Evolutionary conservation across 352 stramenopile genomes (phyloP).

Genomic region (Lagenidium giganteum): DNA sequence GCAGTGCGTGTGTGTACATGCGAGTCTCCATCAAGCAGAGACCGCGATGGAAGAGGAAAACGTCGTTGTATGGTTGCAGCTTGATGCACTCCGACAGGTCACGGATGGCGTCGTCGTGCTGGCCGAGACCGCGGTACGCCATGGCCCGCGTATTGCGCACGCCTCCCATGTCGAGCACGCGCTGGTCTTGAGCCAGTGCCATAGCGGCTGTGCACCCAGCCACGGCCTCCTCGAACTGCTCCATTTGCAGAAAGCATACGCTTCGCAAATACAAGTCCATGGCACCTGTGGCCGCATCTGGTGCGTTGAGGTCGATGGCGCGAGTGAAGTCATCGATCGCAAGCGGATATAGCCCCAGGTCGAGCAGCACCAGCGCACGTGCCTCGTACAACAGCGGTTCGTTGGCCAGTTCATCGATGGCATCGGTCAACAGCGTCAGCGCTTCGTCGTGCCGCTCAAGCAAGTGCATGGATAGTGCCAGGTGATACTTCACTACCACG

Average conservation of each 20-base stretch:
- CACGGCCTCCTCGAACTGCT: conserved; percentile 32
- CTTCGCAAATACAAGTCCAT: conserved; percentile 33
- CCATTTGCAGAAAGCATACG: conserved; percentile 41
- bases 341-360: conserved; percentile 36
- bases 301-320: conserved; percentile 14
- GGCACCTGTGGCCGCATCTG: not conserved
- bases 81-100: conserved; percentile 54
- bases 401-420: conserved; percentile 39
- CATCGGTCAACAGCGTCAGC: conserved; percentile 41
- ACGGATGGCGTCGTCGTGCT: conserved; percentile 44
- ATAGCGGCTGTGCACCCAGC: conserved; percentile 32
- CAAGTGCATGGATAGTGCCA: conserved; percentile 49
- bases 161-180: conserved; percentile 28
- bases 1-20: conserved; percentile 39
- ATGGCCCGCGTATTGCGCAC: conserved; percentile 52
- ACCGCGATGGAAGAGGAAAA: conserved; percentile 63
- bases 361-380: conserved; percentile 49
- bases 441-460: conserved; percentile 38
- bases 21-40: conserved; percentile 55
- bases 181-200: conserved; percentile 5
- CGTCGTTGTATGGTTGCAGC: conserved; percentile 34
- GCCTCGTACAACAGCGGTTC: conserved; percentile 62
- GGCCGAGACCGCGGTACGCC: conserved; percentile 40
- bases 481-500: conserved; percentile 60
- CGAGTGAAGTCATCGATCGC: conserved; percentile 52